Evolutionary conservation across 2,329 filamentous ascomycete species (phyloP).

Genomic region (Seiridium unicorne): DNA sequence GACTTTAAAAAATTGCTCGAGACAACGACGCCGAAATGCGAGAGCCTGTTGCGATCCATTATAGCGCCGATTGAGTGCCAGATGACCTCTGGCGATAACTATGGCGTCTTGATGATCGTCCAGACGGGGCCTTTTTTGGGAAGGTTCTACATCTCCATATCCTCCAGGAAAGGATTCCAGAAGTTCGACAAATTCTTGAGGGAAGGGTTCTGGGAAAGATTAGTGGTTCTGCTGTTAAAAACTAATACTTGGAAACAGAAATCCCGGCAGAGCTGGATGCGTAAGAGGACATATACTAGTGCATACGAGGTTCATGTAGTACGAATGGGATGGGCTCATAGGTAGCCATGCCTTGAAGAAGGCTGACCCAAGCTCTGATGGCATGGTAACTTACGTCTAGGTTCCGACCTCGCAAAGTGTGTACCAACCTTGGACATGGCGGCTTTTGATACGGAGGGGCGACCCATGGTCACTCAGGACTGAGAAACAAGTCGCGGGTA

Average conservation of each 20-base stretch:
- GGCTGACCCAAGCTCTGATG: too few species aligned
- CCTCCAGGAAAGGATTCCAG: not conserved
- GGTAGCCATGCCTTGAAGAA: too few species aligned
- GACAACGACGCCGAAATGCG: not conserved
- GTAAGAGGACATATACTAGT: too few species aligned
- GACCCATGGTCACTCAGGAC: not conserved
- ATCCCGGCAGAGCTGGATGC: too few species aligned
- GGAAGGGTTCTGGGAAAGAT: slow-evolving; percentile 13
- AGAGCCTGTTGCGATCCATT: not conserved
- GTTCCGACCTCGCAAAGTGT: not conserved
- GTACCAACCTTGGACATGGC: not conserved
- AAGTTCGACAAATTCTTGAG: slow-evolving; percentile 13
- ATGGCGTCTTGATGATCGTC: slow-evolving; percentile 6
- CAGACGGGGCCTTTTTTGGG: slow-evolving; percentile 18
- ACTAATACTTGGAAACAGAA: too few species aligned
- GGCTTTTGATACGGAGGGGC: not conserved
- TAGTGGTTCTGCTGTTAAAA: not conserved
- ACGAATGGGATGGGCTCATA: too few species aligned
- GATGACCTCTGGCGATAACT: not conserved
- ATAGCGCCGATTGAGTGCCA: slow-evolving; percentile 1
- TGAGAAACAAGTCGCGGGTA: too few species aligned
- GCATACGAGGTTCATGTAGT: too few species aligned
- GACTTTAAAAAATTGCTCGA: not conserved
- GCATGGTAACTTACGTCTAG: not conserved
- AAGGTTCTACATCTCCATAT: slow-evolving; percentile 9